Percentiles rank a stretch among this genome's conserved stretches.
phyloP scores from a whole-genome alignment of 768 basidiomycete genomes.

The Tulasnella sp. region DNA sequence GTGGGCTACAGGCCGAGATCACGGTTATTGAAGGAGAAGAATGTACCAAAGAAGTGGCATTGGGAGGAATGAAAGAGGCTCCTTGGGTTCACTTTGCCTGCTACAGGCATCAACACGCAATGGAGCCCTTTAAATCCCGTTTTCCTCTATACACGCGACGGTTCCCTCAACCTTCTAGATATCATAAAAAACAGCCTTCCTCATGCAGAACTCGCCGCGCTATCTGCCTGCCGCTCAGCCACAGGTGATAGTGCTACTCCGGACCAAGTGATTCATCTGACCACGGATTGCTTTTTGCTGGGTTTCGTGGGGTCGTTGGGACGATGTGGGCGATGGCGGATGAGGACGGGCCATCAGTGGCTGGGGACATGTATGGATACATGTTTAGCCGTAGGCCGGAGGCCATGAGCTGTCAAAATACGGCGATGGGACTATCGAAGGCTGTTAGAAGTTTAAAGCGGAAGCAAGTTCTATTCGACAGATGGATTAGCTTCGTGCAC shows the following conservation, averaged over 20 bases:
- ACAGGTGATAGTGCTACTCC: background rate
- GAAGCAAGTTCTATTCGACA: background rate
- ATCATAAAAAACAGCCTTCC: background rate
- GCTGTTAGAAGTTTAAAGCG: background rate
- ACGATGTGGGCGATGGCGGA: slow-evolving; percentile 1
- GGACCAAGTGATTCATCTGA: background rate
- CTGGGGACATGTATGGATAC: background rate
- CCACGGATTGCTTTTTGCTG: background rate
- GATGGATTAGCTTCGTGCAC: slow-evolving; percentile 1
- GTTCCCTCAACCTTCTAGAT: background rate
- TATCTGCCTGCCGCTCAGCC: background rate
- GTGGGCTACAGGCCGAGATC: background rate
- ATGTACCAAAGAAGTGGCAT: background rate
- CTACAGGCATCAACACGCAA: background rate
- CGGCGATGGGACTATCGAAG: background rate
- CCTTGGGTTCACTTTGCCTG: background rate
- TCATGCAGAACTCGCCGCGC: background rate
- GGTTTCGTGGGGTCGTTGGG: background rate
- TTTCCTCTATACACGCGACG: background rate
- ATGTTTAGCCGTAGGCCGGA: background rate
- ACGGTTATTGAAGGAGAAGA: background rate
- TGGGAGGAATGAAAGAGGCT: background rate
- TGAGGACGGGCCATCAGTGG: background rate
- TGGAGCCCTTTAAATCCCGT: background rate
- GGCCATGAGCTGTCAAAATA: background rate